Evolutionary conservation across 2,329 filamentous ascomycete genomes (phyloP), one percentile per base, ranked within the genome.

Genomic region (Neopestalotiopsis sp.): DNA sequence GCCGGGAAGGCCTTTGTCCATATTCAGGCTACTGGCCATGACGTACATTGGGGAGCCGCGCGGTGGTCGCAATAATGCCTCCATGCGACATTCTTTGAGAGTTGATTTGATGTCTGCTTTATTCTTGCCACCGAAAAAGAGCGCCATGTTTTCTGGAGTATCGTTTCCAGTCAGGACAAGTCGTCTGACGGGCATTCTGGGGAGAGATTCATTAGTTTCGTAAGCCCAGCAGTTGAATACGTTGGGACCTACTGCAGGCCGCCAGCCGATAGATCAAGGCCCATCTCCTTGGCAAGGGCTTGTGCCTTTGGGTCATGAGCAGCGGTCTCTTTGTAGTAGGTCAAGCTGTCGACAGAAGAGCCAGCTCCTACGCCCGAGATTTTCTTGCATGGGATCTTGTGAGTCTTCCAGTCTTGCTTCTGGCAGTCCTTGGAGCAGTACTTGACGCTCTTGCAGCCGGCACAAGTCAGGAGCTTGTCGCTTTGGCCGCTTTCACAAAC

Each of bases 351-450:
- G 30, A 71, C 32, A 66, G 24, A 28, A 28, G 24, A 28, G 24
- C 61, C 70, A 32, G 59, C 32, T 10, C 64, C 68, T 28, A 64
- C 64, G 38, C 63, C 69, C 32, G 67, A 24, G 5, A 65, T 68
- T 17, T 72, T 65, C 5, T 67, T 67, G 67, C 74, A 76, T 24
- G 68, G 58, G 20, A 24, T 58, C 68, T 76, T 75, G 70, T 77
- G 76, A 38, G 69, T n/a, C 61, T 70, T 70, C 71, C 71, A 76
- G 66, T 76, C 61, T 32, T 70, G 67, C 49, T 70, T 72, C 63
- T 75, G 74, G 67, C 76, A 77, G 7, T 72, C 67, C 30, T 57
- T 67, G 20, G 71, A 70, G 66, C 75, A 77, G 69, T 77, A 77
- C 30, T 66, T 65, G 42, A 59, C 67, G 17, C 45, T 58, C 61